A percentile compares a stretch with the other conserved stretches of the same genome.
Evolutionary conservation across 1,284 basidiomycete genomes (phyloP).

Genomic region (Thelephora terrestris): DNA sequence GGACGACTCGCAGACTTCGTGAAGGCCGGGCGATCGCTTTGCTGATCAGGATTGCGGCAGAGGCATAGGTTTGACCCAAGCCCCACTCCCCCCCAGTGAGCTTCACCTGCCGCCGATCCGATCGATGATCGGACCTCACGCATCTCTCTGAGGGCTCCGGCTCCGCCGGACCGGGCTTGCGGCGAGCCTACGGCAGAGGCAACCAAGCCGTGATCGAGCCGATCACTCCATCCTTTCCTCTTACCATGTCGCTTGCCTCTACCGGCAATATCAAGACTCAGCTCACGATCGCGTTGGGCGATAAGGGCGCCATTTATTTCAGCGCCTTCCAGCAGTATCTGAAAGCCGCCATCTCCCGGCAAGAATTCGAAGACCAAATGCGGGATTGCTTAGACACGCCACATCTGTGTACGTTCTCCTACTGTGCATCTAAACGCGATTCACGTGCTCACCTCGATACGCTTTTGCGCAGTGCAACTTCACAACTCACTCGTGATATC

Average conservation of each 20-base stretch:
- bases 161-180: no score
- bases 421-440: neutral
- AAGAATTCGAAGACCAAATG: conserved; percentile 65
- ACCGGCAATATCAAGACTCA: conserved; percentile 65
- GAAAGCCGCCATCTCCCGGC: conserved; percentile 54
- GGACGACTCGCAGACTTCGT: no score
- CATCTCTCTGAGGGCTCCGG: no score
- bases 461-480: conserved; percentile 46
- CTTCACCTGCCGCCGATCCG: no score
- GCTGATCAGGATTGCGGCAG: no score
- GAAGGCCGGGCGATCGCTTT: no score
- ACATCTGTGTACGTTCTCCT: conserved; percentile 39
- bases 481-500: conserved; percentile 77
- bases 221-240: no score
- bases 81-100: no score
- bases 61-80: no score
- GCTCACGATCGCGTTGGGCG: conserved; percentile 48
- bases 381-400: conserved; percentile 53
- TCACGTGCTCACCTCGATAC: conserved; percentile 1
- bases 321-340: conserved; percentile 53
- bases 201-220: no score
- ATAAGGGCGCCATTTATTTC: conserved; percentile 54
- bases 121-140: no score
- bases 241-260: conserved; percentile 59
- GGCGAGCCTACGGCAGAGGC: no score